Base-by-base conservation (phyloP, 768 basidiomycete genomes). In the Sporobolomyces pararoseus region DNA sequence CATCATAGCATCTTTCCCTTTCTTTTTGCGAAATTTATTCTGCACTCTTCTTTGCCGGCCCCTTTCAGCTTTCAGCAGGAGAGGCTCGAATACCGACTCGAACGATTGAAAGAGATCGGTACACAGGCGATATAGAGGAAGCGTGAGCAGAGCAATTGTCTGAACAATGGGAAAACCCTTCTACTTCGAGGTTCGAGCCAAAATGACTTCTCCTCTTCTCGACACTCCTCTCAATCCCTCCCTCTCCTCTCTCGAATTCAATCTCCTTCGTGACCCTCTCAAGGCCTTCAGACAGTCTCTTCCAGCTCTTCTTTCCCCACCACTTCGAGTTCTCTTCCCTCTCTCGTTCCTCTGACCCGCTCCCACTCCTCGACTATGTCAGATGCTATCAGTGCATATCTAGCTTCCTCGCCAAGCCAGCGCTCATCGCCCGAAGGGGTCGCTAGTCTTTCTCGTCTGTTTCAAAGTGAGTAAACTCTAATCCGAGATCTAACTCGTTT, bases 391-490 rank as follows among this genome's bases (percentile, higher is more conserved):
- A 13, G 2, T 21, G 54, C 53, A 2, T 63, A 42, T 49, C 67
- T 68, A 42, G n/a, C 3, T 21, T 29, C 57, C 12, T 44, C 46
- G 1, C 6, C 31, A 2, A 25, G 9, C 27, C 16, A 68, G 37
- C 61, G 46, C 7, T 10, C 1, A 6, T 29, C 39, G 2, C 25
- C 29, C 4, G 25, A 52, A 19, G 66, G 21, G 2, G 3, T 27
- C 19, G 25, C 54, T n/a, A 55, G 52, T 3, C 61, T 68, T 4
- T 23, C 53, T 2, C 49, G 50, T 1, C 31, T 69, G 7, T 46
- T 69, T 14, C 50, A 39, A 35, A n/a, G 68, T 69, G n/a, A 19
- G 62, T 37, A 34, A 29, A 51, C 17, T 42, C 34, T 44, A 57
- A 16, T 59, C 31, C 34, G 35, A 32, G 21, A 27, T 47, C n/a